Evolutionary conservation across 345 rosid genomes (phyloP).

Genomic region (Eutrema japonicum): DNA sequence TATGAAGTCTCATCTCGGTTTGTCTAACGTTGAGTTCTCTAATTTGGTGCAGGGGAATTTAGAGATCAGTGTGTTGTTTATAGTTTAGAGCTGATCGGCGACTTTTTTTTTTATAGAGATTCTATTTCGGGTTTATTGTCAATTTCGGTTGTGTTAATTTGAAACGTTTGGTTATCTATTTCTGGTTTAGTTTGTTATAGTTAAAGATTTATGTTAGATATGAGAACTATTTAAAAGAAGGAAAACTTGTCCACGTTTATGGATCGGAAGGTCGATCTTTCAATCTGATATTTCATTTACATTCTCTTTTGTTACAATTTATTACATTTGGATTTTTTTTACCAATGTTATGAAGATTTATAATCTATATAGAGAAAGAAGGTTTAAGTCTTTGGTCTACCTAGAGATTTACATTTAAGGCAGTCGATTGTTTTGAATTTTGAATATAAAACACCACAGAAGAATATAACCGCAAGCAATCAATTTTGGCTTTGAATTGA

Average conservation of each 20-base stretch:
- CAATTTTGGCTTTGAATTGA: background rate
- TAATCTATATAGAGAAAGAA: background rate
- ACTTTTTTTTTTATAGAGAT: slow-evolving; percentile 5
- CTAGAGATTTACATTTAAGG: background rate
- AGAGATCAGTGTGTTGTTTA: slow-evolving; percentile 38
- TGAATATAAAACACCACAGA: background rate
- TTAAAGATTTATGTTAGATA: slow-evolving; percentile 25
- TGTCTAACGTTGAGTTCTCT: slow-evolving; percentile 15
- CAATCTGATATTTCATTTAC: no score
- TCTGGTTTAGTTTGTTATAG: slow-evolving; percentile 33
- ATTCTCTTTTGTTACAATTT: background rate
- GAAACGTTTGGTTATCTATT: slow-evolving; percentile 15
- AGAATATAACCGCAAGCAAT: background rate
- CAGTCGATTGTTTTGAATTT: background rate
- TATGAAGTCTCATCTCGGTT: background rate
- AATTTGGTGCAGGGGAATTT: slow-evolving; percentile 34
- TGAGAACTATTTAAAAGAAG: slow-evolving; percentile 13
- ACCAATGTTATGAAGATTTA: background rate
- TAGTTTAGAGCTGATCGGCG: slow-evolving; percentile 4
- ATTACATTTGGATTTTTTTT: background rate
- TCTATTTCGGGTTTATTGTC: slow-evolving; percentile 24
- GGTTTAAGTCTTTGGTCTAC: background rate
- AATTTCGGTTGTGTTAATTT: slow-evolving; percentile 24
- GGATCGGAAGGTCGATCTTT: no score
- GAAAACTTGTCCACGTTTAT: background rate